A percentile compares a stretch with the other conserved stretches of the same genome.
Evolutionary conservation across 2,329 filamentous ascomycete species (phyloP).

Genomic region (Colletotrichum lindemuthianum): DNA sequence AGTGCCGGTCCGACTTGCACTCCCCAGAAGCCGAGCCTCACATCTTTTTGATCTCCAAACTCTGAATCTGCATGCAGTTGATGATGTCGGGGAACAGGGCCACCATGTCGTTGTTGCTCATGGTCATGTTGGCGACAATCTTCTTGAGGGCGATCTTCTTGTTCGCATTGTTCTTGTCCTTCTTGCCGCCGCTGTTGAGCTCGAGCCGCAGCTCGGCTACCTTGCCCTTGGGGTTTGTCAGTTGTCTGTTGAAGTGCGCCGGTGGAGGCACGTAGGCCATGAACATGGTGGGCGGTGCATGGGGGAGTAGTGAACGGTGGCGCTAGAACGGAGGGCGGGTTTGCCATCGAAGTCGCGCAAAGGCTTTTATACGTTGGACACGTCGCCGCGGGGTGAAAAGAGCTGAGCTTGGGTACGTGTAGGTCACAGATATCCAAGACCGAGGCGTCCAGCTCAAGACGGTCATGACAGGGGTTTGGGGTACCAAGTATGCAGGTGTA

Average conservation of each 20-base stretch:
- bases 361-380: constrained; percentile 12
- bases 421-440: not conserved
- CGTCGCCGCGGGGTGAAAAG: not conserved
- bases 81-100: constrained; percentile 96
- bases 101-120: constrained; percentile 99
- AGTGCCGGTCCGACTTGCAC: not conserved
- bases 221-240: constrained; percentile 86
- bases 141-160: constrained; percentile 99
- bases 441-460: constrained; percentile 6
- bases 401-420: constrained; percentile 1
- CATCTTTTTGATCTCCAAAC: constrained; percentile 99
- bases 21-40: constrained; percentile 50
- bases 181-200: constrained; percentile 92
- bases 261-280: constrained; percentile 62
- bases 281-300: constrained; percentile 56
- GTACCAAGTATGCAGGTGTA: not conserved
- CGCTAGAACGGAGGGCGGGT: not conserved
- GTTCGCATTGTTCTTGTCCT: constrained; percentile 93
- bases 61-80: constrained; percentile 92
- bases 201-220: constrained; percentile 96
- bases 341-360: not conserved
- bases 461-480: constrained; percentile 11
- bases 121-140: constrained; percentile 99
- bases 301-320: not conserved
- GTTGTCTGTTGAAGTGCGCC: constrained; percentile 55